Conservation (phyloP, 2,329 filamentous ascomycete genomes). For the Monilinia laxa region DNA sequence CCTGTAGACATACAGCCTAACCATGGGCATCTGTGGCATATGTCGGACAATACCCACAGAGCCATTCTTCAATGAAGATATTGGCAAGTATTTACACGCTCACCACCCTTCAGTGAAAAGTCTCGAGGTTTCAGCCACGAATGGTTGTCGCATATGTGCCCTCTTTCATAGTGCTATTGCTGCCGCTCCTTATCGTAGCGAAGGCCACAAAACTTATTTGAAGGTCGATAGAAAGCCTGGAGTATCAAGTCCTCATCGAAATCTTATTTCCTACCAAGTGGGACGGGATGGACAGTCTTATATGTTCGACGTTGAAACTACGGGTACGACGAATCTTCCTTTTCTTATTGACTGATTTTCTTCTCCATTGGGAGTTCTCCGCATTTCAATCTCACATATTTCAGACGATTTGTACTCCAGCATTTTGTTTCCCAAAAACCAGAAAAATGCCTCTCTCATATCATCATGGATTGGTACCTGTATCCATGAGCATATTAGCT, state of each 20-base stretch:
- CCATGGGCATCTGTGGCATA: constrained; percentile 6
- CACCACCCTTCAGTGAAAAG: constrained; percentile 25
- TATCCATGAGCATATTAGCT: constrained; percentile 21
- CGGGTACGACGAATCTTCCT: constrained; percentile 18
- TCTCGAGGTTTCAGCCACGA: constrained; percentile 19
- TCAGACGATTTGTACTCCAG: constrained; percentile 22
- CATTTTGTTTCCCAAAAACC: constrained; percentile 20
- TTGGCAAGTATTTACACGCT: constrained; percentile 4
- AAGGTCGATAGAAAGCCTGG: constrained; percentile 7
- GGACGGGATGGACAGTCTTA: constrained; percentile 16
- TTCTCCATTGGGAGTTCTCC: too few species aligned
- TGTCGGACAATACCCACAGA: constrained; percentile 11
- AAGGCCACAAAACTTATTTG: constrained; percentile 17
- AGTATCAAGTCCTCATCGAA: constrained; percentile 1
- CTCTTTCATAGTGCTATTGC: constrained; percentile 19
- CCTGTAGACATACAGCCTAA: too few species aligned
- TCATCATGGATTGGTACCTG: constrained; percentile 27
- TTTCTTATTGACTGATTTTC: not conserved
- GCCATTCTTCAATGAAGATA: not conserved
- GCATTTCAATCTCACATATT: constrained; percentile 6
- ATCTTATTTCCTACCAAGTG: constrained; percentile 21
- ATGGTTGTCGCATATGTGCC: constrained; percentile 23
- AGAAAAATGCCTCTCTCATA: constrained; percentile 13
- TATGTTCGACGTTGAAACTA: constrained; percentile 25
- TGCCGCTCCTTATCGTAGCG: not conserved